These are phyloP conservation scores for Asterophora lycoperdoides DNA, from an alignment of 768 basidiomycete genomes.

Conservation along the genomic window DNA sequence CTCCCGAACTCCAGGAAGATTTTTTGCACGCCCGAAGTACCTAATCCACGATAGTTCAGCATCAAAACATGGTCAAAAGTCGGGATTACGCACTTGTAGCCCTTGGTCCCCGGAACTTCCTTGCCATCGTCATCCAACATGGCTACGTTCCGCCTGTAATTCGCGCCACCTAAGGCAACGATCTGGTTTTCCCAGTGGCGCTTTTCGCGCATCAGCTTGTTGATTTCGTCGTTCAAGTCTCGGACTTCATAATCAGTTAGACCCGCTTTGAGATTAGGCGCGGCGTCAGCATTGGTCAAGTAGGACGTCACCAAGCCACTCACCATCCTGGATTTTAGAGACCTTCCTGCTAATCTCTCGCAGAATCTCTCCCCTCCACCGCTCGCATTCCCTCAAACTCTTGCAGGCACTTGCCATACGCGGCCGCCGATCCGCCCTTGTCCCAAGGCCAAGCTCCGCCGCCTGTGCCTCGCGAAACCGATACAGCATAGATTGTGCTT, in stretches of 20 bases:
- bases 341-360: slow-evolving; percentile 95
- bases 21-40: slow-evolving; percentile 96
- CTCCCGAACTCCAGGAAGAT: slow-evolving; percentile 91
- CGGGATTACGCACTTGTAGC: slow-evolving; percentile 74
- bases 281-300: slow-evolving; percentile 22
- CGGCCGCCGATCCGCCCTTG: slow-evolving; percentile 80
- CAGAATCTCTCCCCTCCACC: slow-evolving; percentile 94
- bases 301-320: slow-evolving; percentile 41
- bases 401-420: slow-evolving; percentile 91
- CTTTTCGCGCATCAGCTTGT: slow-evolving; percentile 92
- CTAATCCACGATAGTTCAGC: slow-evolving; percentile 33
- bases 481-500: slow-evolving; percentile 39
- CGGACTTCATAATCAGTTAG: slow-evolving; percentile 94
- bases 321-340: slow-evolving; percentile 97
- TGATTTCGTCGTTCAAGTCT: slow-evolving; percentile 97
- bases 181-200: slow-evolving; percentile 98
- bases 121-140: slow-evolving; percentile 95
- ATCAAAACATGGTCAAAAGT: neutral
- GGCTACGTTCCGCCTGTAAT: slow-evolving; percentile 89
- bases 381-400: slow-evolving; percentile 87
- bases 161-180: slow-evolving; percentile 92
- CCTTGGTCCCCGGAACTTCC: slow-evolving; percentile 94
- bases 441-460: slow-evolving; percentile 88
- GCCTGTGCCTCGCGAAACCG: slow-evolving; percentile 97
- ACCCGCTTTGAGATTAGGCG: slow-evolving; percentile 53